These are phyloP conservation scores for Drechslerella coelobrocha DNA, from an alignment of 2,329 filamentous ascomycete genomes.

Conservation along the genomic window DNA sequence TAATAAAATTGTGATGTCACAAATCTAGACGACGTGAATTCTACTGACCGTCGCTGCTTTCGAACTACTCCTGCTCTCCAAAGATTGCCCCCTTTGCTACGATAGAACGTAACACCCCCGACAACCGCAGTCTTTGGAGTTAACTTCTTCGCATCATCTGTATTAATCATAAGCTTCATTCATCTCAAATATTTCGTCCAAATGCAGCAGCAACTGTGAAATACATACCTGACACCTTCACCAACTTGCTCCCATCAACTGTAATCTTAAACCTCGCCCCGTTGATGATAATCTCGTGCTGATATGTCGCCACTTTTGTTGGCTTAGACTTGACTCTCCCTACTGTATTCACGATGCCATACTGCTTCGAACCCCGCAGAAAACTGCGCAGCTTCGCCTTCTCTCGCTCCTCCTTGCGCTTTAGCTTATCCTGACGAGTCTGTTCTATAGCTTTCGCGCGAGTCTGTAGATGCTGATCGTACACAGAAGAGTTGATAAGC, in stretches of 20 bases:
- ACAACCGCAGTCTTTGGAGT: conserved; percentile 77
- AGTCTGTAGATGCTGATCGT: conserved; percentile 74
- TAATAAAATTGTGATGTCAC: conserved; percentile 39
- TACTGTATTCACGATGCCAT: conserved; percentile 52
- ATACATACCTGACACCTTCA: conserved; percentile 72
- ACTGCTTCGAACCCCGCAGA: conserved; percentile 57
- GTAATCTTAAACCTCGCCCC: conserved; percentile 76
- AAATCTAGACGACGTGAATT: conserved; percentile 17
- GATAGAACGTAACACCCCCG: conserved; percentile 80
- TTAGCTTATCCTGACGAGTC: conserved; percentile 67
- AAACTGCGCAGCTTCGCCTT: conserved; percentile 66
- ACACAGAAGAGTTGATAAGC: conserved; percentile 80
- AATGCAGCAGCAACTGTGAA: conserved; percentile 9
- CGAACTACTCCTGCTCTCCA: conserved; percentile 77
- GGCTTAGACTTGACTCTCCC: conserved; percentile 53
- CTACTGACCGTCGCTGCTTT: conserved; percentile 67
- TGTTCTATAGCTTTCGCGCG: conserved; percentile 75
- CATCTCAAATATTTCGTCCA: conserved; percentile 14
- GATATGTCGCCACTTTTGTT: conserved; percentile 58
- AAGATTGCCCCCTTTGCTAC: conserved; percentile 87
- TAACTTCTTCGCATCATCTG: conserved; percentile 64
- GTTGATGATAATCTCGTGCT: conserved; percentile 71
- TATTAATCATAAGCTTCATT: conserved; percentile 30
- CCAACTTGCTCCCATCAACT: conserved; percentile 81
- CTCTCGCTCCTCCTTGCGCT: conserved; percentile 66